Percentiles rank a stretch among this genome's conserved stretches.
Conservation (phyloP, 257 asterid genomes). For the Thymus mandschuricus region DNA sequence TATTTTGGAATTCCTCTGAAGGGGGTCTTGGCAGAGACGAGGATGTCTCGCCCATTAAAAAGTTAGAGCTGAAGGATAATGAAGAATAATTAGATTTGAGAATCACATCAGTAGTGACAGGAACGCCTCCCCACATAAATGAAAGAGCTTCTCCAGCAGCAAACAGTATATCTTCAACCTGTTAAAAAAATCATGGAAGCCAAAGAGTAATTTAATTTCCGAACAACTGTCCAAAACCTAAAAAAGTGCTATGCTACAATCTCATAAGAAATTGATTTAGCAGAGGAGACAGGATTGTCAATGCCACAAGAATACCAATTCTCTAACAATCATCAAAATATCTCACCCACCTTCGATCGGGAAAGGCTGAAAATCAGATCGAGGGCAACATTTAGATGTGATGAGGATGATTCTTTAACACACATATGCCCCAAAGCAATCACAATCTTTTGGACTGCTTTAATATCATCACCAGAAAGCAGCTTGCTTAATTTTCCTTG, state of each 20-base stretch:
- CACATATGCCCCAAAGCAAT: slow-evolving; percentile 93
- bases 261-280: slow-evolving; percentile 1
- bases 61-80: slow-evolving; percentile 84
- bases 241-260: background rate
- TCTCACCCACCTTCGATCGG: slow-evolving; percentile 77
- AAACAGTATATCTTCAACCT: slow-evolving; percentile 96
- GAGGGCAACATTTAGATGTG: slow-evolving; percentile 68
- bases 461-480: slow-evolving; percentile 82
- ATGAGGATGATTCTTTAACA: slow-evolving; percentile 66
- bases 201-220: slow-evolving; percentile 14
- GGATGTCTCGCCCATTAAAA: slow-evolving; percentile 80
- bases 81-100: slow-evolving; percentile 90
- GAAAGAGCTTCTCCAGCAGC: slow-evolving; percentile 99
- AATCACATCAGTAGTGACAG: slow-evolving; percentile 81
- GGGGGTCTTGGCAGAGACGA: slow-evolving; percentile 51
- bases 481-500: slow-evolving; percentile 71
- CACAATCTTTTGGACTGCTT: slow-evolving; percentile 79
- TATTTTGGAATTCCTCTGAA: slow-evolving; percentile 52
- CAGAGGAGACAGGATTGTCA: slow-evolving; percentile 14
- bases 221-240: slow-evolving; percentile 11
- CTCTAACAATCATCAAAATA: slow-evolving; percentile 22
- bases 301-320: slow-evolving; percentile 21
- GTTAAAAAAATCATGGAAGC: slow-evolving; percentile 28
- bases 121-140: slow-evolving; percentile 98
- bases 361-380: slow-evolving; percentile 89